Evolutionary conservation across 805 yeast genomes (phyloP).

Genomic region (Naumovozyma baii): DNA sequence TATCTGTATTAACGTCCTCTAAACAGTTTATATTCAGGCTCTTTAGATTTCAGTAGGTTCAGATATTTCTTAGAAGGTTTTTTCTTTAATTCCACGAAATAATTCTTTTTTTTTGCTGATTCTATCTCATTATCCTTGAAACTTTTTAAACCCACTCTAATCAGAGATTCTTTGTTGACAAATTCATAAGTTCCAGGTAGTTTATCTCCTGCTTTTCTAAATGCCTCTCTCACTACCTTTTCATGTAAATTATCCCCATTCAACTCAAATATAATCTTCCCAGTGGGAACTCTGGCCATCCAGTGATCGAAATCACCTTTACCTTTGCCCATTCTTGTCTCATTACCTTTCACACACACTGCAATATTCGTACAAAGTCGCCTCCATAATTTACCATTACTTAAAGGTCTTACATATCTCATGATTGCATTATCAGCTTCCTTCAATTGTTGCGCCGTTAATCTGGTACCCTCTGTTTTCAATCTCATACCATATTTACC

Average conservation of each 20-base stretch:
- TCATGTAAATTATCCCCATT: slow-evolving; percentile 70
- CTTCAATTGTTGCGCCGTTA: slow-evolving; percentile 77
- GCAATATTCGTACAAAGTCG: slow-evolving; percentile 79
- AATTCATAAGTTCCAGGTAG: slow-evolving; percentile 90
- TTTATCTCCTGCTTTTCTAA: slow-evolving; percentile 82
- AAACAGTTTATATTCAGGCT: slow-evolving; percentile 46
- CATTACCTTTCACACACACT: slow-evolving; percentile 93
- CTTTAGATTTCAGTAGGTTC: slow-evolving; percentile 42
- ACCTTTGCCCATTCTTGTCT: slow-evolving; percentile 99
- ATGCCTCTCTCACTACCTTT: slow-evolving; percentile 79
- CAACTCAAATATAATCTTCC: slow-evolving; percentile 83
- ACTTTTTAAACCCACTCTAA: slow-evolving; percentile 61
- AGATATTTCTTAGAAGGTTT: slow-evolving; percentile 59
- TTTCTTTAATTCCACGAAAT: slow-evolving; percentile 41
- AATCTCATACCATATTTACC: slow-evolving; percentile 84
- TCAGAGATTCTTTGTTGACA: slow-evolving; percentile 49
- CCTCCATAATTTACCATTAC: slow-evolving; percentile 58
- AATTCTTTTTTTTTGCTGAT: slow-evolving; percentile 36
- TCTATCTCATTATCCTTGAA: slow-evolving; percentile 36
- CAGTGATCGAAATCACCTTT: slow-evolving; percentile 96
- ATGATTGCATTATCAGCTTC: slow-evolving; percentile 84
- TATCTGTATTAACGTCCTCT: slow-evolving; percentile 43
- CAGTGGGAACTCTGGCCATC: slow-evolving; percentile 95
- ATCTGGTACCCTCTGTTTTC: slow-evolving; percentile 76
- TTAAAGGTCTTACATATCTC: slow-evolving; percentile 70